Conservation (phyloP, 768 basidiomycete species). For the Brasilioporus rufonigricans region DNA sequence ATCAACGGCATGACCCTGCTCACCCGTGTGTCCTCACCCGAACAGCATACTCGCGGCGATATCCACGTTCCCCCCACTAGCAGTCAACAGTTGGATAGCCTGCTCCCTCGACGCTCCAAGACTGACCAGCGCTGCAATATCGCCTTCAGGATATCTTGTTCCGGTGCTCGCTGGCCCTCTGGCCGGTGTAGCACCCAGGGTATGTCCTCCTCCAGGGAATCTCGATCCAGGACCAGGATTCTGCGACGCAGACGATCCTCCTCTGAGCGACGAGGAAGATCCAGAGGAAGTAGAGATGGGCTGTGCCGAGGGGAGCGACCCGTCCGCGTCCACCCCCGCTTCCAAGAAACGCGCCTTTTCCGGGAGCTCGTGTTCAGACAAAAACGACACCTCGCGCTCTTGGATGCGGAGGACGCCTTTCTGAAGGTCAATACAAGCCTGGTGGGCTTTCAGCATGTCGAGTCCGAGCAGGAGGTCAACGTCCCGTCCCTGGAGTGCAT, state of each 20-base stretch:
- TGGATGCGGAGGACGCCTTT: constrained; percentile 92
- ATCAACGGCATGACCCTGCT: not conserved
- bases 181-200: constrained; percentile 48
- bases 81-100: constrained; percentile 73
- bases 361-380: constrained; percentile 93
- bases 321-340: constrained; percentile 27
- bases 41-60: constrained; percentile 88
- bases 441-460: constrained; percentile 99
- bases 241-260: constrained; percentile 17
- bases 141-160: constrained; percentile 56
- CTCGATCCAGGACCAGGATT: constrained; percentile 43
- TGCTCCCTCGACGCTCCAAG: constrained; percentile 76
- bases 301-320: constrained; percentile 17
- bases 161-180: constrained; percentile 37
- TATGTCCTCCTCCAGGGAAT: constrained; percentile 72
- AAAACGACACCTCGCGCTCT: constrained; percentile 82
- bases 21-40: constrained; percentile 28
- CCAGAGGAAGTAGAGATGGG: constrained; percentile 20
- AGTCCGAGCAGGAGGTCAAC: constrained; percentile 96
- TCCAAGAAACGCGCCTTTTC: constrained; percentile 62
- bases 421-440: constrained; percentile 91
- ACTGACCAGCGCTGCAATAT: constrained; percentile 64
- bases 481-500: constrained; percentile 63
- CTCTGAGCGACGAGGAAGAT: constrained; percentile 5
- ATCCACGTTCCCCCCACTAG: constrained; percentile 84